Conservation (phyloP, 169 alveolate species). For the Plasmodium malariae region DNA sequence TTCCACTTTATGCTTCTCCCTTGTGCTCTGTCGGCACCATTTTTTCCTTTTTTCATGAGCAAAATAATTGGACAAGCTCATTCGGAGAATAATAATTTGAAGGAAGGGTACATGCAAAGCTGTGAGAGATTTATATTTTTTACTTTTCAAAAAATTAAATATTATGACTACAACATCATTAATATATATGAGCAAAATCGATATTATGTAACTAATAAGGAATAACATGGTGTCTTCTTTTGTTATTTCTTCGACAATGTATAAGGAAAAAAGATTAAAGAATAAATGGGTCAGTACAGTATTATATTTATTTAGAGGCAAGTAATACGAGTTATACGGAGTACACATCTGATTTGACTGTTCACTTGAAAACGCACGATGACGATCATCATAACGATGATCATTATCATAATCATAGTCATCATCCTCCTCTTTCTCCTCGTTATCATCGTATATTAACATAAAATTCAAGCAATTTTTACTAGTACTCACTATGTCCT, state of each 20-base stretch:
- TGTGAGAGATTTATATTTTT: slow-evolving; percentile 8
- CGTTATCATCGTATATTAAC: not conserved
- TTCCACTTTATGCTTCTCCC: not conserved
- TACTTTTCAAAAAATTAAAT: slow-evolving; percentile 5
- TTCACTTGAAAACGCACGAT: no score
- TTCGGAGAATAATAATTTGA: slow-evolving; percentile 39
- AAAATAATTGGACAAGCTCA: slow-evolving; percentile 30
- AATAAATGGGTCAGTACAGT: slow-evolving; percentile 13
- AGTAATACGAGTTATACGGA: not conserved
- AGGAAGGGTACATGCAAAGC: slow-evolving; percentile 28
- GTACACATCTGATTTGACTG: not conserved
- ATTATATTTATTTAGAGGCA: slow-evolving; percentile 28
- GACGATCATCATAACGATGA: no score
- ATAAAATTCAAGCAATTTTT: not conserved
- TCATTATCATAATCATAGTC: no score
- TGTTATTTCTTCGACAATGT: not conserved
- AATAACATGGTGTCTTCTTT: slow-evolving; percentile 8
- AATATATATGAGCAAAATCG: slow-evolving; percentile 41
- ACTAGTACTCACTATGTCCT: not conserved
- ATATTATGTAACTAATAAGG: slow-evolving; percentile 11
- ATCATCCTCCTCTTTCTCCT: not conserved
- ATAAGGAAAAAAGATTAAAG: slow-evolving; percentile 20
- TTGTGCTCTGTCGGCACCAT: not conserved
- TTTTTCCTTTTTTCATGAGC: not conserved
- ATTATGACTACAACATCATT: slow-evolving; percentile 30